Evolutionary conservation across 1,284 basidiomycete genomes (phyloP), one percentile per base, ranked within the genome.

Genomic region (Cutaneotrichosporon daszewskae): DNA sequence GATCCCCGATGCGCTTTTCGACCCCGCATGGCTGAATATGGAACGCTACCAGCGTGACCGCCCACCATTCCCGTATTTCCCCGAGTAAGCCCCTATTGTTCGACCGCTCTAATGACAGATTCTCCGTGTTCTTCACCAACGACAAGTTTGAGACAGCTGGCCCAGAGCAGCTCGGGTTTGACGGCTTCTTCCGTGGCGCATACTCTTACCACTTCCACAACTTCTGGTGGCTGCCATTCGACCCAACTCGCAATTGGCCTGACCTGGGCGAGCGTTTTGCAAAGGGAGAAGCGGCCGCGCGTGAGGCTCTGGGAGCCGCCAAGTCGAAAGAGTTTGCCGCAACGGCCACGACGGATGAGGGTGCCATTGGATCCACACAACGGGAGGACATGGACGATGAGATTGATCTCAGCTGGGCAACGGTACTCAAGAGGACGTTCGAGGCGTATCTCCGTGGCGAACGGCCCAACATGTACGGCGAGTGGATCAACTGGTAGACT

Each of bases 181-280:
- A 87, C 54, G 85, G 84, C 11, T 90, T 90, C 73, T 91, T 87
- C 76, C 78, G 81, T 40, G 87, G 87, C 10, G 83, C 85, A 18
- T 90, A 80, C 63, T 86, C 83, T 9, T 90, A 89, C 63, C 86
- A 90, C 66, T 89, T 82, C 69, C 86, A 88, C 61, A 87, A 88
- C 62, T 85, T 80, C 63, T 86, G 85, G 84, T 94, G 91, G 90
- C 82, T 85, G 49, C 86, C 89, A 3, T 92, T 95, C 58, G 91
- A 96, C 66, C 77, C 84, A 1, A 72, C 79, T 8, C 82, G 89
- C 16, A 89, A 94, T 66, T 95, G 81, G 79, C 91, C 91, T 9
- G 91, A 94, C 64, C 79, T 95, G 17, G 91, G 91, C 1, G 73
- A 78, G 3, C 78, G 78, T 18, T 95, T 95, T 66, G 73, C 74